Base-by-base conservation (phyloP, 2,329 filamentous ascomycete genomes). In the Diaporthe velutina region DNA sequence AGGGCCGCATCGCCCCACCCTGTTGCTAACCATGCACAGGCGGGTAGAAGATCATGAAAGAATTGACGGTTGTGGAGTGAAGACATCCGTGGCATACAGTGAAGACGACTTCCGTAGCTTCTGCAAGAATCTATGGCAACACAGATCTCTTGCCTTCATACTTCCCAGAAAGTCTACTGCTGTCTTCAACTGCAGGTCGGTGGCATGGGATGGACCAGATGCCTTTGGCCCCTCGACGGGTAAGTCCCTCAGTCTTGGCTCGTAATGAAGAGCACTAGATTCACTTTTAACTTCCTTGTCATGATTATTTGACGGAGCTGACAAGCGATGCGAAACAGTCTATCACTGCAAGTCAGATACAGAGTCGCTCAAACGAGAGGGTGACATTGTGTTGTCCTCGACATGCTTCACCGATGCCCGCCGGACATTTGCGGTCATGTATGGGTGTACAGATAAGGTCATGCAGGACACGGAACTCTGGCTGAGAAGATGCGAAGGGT, bases 341-440 rank as follows among this genome's bases (percentile, higher is more conserved):
- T 80, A 79, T 55, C 77, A 75, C 33, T 80, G 77, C 73, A 79
- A 77, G 57, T 80, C 78, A 30, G 77, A 80, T 30, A 79, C 77
- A 0, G 19, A 25, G 25, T 77, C 77, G 2, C 75, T 74, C 0
- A 22, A 25, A 9, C 17, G 40, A 7, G 19, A 13, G 1, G 58
- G 77, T 25, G 77, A 79, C 42, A 71, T 78, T 4, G 66, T 78
- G 3, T n/a, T 80, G n/a, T 79, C 78, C 12, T 33, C 76, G 1
- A 80, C 79, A 0, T 75, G 67, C 67, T 79, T 79, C 60, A 68
- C 52, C 13, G 19, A 77, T 1, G 28, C 70, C 76, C 2, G 25
- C 73, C 13, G n/a, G n/a, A 77, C 70, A 15, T 74, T 77, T n/a
- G 76, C 74, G 1, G 76, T 78, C 25, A 71, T 76, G 30, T 80